Evolutionary conservation across 2,329 filamentous ascomycete species (phyloP), one percentile per base, ranked within the genome.

Genomic region (Ophiostoma novo-ulmi): DNA sequence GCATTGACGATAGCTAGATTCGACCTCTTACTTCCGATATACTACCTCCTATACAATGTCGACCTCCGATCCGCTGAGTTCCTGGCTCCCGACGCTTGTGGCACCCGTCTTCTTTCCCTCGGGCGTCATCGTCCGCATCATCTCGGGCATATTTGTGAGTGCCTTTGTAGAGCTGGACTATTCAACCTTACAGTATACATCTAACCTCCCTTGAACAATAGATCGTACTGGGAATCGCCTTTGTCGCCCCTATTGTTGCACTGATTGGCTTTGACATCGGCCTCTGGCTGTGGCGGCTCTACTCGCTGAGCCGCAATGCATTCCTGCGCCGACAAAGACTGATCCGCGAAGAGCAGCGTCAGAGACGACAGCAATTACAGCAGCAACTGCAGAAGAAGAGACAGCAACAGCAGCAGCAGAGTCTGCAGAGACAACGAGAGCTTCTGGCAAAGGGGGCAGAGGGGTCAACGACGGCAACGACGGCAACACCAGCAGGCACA

Each of bases 251-350:
- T 1, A 76, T 85, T 39, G 71, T 81, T 39, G 76, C 80, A n/a
- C 77, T 87, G 39, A 79, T 87, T 71, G 72, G 81, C 39, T 81
- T 85, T 74, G 85, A 88, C 75, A 75, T 87, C 67, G 76, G 78
- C 36, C 79, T 87, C 39, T 87, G 85, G 84, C 73, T 84, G 58
- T 87, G 83, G 81, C 81, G 85, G 74, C 79, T 82, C 11, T 76
- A 75, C 71, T 76, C 75, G 52, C 72, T 78, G 70, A 70, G 69
- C 67, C 71, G 70, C 38, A 35, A 69, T 7, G 68, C 65, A 3
- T 67, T 41, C 22, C 38, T 44, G 39, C 65, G 65, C 6, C 65
- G 38, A 5, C 65, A 67, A 39, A 39, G 39, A 5, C 39, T 44
- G 39, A n/a, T 67, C 20, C 65, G 65, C 22, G 65, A 67, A 17